Conservation (phyloP, 1,284 basidiomycete species). For the Trichosporon coremiiforme region DNA sequence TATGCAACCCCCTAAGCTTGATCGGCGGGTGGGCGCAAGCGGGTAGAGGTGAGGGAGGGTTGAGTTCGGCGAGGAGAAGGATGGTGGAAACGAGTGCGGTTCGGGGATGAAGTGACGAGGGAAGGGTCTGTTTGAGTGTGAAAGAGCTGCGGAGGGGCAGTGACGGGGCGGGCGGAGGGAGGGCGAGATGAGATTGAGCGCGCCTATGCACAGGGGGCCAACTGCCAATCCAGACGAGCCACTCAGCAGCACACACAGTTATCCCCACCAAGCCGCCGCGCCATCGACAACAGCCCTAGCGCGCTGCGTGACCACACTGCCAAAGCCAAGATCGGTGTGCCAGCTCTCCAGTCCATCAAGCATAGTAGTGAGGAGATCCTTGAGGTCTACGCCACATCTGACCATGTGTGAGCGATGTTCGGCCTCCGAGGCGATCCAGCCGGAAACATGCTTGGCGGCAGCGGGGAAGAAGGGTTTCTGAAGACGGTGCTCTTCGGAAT, state of each 20-base stretch:
- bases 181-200: no score
- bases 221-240: no score
- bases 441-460: neutral
- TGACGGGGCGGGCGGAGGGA: no score
- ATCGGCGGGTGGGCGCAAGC: neutral
- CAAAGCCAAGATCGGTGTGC: neutral
- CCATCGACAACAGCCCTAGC: neutral
- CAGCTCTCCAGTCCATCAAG: neutral
- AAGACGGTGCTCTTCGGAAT: neutral
- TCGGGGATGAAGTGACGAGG: no score
- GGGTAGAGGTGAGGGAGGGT: no score
- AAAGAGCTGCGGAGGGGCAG: no score
- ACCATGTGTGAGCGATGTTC: no score
- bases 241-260: no score
- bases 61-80: no score
- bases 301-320: neutral
- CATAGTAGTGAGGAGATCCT: neutral
- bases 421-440: neutral
- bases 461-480: neutral
- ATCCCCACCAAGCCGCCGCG: neutral
- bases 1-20: slow-evolving; percentile 5
- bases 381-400: neutral
- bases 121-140: no score
- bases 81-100: no score
- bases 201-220: no score